A percentile compares a stretch with the other conserved stretches of the same genome.
Conservation (phyloP, 1,284 basidiomycete species). For the Rhizopogon parksii region DNA sequence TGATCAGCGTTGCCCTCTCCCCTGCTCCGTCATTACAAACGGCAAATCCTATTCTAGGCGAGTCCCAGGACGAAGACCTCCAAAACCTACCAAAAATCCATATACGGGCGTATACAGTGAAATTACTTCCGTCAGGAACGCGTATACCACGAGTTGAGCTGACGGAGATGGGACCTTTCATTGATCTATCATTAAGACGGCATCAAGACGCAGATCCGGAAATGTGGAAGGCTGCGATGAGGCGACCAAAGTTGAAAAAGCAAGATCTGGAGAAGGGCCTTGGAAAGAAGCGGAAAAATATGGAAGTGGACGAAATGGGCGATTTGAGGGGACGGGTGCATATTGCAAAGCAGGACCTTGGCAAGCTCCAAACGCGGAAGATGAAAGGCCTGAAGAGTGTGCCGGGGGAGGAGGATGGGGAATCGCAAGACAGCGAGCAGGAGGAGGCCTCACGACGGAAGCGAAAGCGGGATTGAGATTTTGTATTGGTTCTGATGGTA, state of each 20-base stretch:
- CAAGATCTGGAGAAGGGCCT: constrained; percentile 77
- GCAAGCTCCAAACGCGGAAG: constrained; percentile 81
- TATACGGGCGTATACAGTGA: constrained; percentile 81
- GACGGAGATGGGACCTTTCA: constrained; percentile 84
- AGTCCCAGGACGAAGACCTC: constrained; percentile 31
- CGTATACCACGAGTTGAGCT: constrained; percentile 79
- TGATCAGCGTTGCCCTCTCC: constrained; percentile 80
- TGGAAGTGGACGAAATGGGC: constrained; percentile 98
- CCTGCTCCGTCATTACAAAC: constrained; percentile 54
- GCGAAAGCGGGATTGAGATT: constrained; percentile 9
- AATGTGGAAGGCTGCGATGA: constrained; percentile 75
- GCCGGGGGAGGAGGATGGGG: constrained; percentile 27
- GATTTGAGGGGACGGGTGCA: constrained; percentile 90
- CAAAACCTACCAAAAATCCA: constrained; percentile 72
- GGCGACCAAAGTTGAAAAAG: constrained; percentile 82
- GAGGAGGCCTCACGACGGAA: constrained; percentile 13
- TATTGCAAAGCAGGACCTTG: constrained; percentile 84
- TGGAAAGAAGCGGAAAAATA: constrained; percentile 91
- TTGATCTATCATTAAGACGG: constrained; percentile 80
- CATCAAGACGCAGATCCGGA: constrained; percentile 73
- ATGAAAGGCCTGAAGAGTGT: constrained; percentile 80
- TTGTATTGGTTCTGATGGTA: constrained; percentile 1
- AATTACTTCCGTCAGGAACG: constrained; percentile 69
- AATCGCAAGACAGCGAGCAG: constrained; percentile 21
- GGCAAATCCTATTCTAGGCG: constrained; percentile 32